phyloP scores from a whole-genome alignment of 108 stramenopile species.

The Chaetoceros muelleri region DNA sequence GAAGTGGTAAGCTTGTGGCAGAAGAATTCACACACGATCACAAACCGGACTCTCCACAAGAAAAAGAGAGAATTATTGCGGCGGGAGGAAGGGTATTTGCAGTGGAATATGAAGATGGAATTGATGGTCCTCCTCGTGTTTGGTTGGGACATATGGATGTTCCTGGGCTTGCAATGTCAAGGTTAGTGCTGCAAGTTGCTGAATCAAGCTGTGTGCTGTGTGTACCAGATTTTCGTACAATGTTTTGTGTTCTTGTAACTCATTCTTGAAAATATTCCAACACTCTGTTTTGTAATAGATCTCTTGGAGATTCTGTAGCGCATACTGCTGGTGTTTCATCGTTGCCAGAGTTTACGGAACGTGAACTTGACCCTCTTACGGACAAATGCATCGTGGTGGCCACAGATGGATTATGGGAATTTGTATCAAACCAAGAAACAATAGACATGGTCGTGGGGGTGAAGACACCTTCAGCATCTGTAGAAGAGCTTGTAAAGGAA shows the following conservation, averaged over 20 bases:
- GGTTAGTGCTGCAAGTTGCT: slow-evolving; percentile 24
- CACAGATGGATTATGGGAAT: slow-evolving; percentile 98
- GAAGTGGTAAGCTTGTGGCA: slow-evolving; percentile 43
- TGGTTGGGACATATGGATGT: slow-evolving; percentile 99
- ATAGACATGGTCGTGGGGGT: slow-evolving; percentile 77
- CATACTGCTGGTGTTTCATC: slow-evolving; percentile 96
- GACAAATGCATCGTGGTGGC: slow-evolving; percentile 91
- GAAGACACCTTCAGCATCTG: slow-evolving; percentile 76
- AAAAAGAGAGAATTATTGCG: slow-evolving; percentile 90
- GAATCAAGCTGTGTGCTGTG: neutral
- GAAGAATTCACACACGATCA: slow-evolving; percentile 93
- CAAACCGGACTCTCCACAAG: slow-evolving; percentile 94
- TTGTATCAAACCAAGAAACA: slow-evolving; percentile 89
- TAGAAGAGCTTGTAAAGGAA: slow-evolving; percentile 86
- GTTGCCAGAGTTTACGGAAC: slow-evolving; percentile 89
- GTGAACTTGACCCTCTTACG: slow-evolving; percentile 57
- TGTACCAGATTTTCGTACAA: neutral
- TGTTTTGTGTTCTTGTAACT: too few relatives aligned
- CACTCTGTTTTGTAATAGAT: slow-evolving; percentile 30
- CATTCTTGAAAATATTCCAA: slow-evolving; percentile 5
- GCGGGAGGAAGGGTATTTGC: slow-evolving; percentile 97
- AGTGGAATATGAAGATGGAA: slow-evolving; percentile 97
- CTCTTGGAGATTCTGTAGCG: slow-evolving; percentile 93
- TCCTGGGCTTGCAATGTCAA: slow-evolving; percentile 96
- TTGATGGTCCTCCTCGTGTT: slow-evolving; percentile 97